phyloP scores from a whole-genome alignment of 352 stramenopile species.

The Phytophthora sp. region DNA sequence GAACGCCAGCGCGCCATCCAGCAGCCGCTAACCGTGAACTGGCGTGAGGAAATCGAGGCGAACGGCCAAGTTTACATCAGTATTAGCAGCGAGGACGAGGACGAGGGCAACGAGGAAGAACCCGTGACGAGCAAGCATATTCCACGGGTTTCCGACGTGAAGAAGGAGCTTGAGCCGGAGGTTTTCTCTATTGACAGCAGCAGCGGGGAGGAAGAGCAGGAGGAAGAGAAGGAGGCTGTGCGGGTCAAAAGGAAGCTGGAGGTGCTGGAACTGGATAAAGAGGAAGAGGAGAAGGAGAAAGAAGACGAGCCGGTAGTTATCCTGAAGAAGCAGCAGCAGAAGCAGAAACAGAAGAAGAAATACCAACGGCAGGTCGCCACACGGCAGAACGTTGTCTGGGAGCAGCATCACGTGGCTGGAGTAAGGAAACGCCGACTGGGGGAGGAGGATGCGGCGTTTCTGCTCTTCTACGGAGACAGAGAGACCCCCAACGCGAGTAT shows the following conservation, averaged over 20 bases:
- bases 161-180: conserved; percentile 20
- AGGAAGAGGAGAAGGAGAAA: conserved; percentile 16
- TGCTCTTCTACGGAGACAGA: conserved; percentile 71
- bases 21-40: conserved; percentile 75
- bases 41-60: conserved; percentile 58
- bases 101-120: conserved; percentile 17
- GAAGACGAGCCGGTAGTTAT: conserved; percentile 23
- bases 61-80: conserved; percentile 67
- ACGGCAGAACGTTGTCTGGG: conserved; percentile 10
- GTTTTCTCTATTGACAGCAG: conserved; percentile 49
- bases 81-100: conserved; percentile 48
- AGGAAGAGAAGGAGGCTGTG: conserved; percentile 37
- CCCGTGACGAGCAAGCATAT: background rate
- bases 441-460: conserved; percentile 70
- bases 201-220: conserved; percentile 30
- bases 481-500: conserved; percentile 53
- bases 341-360: conserved; percentile 31
- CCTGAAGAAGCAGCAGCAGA: conserved; percentile 6
- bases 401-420: conserved; percentile 13
- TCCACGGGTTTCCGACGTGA: background rate
- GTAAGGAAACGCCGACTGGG: conserved; percentile 48
- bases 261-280: conserved; percentile 24
- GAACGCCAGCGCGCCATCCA: conserved; percentile 87
- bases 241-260: conserved; percentile 33
- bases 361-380: conserved; percentile 12